phyloP scores from a whole-genome alignment of 176 grass and related monocot species.

The Carex littledalei region DNA sequence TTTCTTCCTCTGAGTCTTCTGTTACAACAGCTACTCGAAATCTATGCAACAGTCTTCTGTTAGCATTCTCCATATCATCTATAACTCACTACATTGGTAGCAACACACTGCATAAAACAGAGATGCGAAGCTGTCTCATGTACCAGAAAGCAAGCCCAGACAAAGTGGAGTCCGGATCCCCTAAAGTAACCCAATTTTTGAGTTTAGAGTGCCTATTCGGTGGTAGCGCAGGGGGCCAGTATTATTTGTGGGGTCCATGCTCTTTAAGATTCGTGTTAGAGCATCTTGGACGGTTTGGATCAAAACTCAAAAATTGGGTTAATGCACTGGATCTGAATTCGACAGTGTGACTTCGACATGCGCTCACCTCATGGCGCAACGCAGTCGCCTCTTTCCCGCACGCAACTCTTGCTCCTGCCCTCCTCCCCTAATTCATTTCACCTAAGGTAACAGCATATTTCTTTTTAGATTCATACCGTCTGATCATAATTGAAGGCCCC shows the following conservation, averaged over 20 bases:
- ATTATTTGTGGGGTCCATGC: too few species aligned
- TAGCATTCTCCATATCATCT: neutral
- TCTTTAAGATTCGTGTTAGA: too few species aligned
- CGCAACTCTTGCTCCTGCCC: slow-evolving; percentile 49
- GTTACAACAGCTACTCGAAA: neutral
- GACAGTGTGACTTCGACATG: slow-evolving; percentile 58
- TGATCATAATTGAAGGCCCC: too few species aligned
- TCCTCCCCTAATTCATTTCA: slow-evolving; percentile 1
- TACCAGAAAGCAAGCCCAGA: neutral
- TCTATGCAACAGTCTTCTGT: neutral
- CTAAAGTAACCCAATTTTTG: too few species aligned
- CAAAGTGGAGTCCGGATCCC: too few species aligned
- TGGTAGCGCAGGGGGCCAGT: too few species aligned
- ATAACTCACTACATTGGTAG: neutral
- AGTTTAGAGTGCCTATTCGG: too few species aligned
- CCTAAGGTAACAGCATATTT: too few species aligned
- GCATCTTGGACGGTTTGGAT: too few species aligned
- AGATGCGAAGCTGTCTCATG: neutral
- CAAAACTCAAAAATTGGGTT: too few species aligned
- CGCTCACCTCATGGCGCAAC: slow-evolving; percentile 62
- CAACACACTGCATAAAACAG: neutral
- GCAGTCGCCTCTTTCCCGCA: slow-evolving; percentile 66
- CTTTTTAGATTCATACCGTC: too few species aligned
- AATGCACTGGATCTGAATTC: too few species aligned
- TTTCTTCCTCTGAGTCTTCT: neutral